Percentiles rank a stretch among this genome's conserved stretches.
Evolutionary conservation across 805 yeast genomes (phyloP).

Genomic region (Yarrowia sp.): DNA sequence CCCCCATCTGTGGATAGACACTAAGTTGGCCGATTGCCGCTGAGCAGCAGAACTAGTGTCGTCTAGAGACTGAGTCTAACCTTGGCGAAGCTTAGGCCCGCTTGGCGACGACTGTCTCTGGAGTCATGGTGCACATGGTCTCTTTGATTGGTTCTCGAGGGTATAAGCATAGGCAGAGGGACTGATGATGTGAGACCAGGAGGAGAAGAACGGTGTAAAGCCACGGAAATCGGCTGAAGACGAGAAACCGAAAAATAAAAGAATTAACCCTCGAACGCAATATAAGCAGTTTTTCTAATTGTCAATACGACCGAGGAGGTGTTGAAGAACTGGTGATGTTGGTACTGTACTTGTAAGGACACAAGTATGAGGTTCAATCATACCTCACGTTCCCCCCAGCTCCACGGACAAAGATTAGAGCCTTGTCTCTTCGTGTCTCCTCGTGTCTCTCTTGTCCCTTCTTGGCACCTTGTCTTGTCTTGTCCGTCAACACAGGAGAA

Average conservation of each 20-base stretch:
- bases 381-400: too few species aligned
- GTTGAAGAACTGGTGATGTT: too few species aligned
- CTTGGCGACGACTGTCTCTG: neutral
- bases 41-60: neutral
- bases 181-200: neutral
- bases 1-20: neutral
- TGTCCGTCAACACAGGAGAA: neutral
- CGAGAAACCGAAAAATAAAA: neutral
- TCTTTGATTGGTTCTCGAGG: neutral
- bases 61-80: constrained; percentile 4
- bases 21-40: constrained; percentile 6
- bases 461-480: neutral
- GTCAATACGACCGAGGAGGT: neutral
- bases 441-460: too few species aligned
- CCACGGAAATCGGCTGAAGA: neutral
- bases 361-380: too few species aligned
- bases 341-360: too few species aligned
- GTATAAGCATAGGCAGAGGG: neutral
- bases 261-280: neutral
- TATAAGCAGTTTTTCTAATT: neutral
- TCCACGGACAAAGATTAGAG: neutral
- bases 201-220: neutral
- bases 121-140: neutral
- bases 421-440: neutral
- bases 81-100: constrained; percentile 10